Percentiles rank a stretch among this genome's conserved stretches.
These are phyloP conservation scores for Paraglomus brasilianum DNA, from an alignment of 192 early-diverging fungal species.

Conservation along the genomic window DNA sequence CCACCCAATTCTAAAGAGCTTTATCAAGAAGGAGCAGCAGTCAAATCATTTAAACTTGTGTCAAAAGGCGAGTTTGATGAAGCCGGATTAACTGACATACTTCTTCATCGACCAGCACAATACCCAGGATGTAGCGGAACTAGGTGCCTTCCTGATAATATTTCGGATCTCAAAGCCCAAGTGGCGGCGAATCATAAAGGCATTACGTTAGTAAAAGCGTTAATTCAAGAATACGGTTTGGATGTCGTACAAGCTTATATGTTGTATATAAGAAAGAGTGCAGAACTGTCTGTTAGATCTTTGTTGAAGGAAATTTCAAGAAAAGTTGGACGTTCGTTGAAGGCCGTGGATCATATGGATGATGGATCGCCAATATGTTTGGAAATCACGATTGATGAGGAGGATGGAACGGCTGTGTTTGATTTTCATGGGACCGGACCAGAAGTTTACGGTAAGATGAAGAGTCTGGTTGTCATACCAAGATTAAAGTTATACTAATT, in stretches of 20 bases:
- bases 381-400: conserved; percentile 65
- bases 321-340: conserved; percentile 40
- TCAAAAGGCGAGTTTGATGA: conserved; percentile 78
- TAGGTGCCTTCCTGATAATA: conserved; percentile 84
- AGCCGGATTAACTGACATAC: conserved; percentile 68
- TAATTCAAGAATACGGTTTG: conserved; percentile 85
- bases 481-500: too few relatives aligned
- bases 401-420: conserved; percentile 79
- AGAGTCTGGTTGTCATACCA: conserved; percentile 33
- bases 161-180: conserved; percentile 95
- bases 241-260: conserved; percentile 95
- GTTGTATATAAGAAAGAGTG: conserved; percentile 86
- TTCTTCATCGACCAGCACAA: conserved; percentile 80
- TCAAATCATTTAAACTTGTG: conserved; percentile 87
- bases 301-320: conserved; percentile 65
- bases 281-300: conserved; percentile 78
- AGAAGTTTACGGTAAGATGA: conserved; percentile 87
- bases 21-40: conserved; percentile 93
- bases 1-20: conserved; percentile 91
- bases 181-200: conserved; percentile 96
- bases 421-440: conserved; percentile 92
- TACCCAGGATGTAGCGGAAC: conserved; percentile 86
- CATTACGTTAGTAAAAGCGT: conserved; percentile 72
- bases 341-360: conserved; percentile 83
- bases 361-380: conserved; percentile 85